These are phyloP conservation scores for Spathaspora passalidarum DNA, from an alignment of 805 yeast species.

Conservation along the genomic window DNA sequence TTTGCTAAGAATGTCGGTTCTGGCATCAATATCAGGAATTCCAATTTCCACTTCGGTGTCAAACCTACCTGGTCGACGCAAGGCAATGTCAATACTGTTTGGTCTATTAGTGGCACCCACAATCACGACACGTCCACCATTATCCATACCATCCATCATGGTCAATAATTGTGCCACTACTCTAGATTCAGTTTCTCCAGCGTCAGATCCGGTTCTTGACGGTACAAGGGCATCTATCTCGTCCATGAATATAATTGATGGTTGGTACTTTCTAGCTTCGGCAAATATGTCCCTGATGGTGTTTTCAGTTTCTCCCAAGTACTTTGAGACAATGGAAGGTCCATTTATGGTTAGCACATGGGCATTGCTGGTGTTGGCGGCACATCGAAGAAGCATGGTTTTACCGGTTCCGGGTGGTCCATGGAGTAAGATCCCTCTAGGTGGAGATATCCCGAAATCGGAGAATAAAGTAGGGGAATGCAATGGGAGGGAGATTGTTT, in stretches of 20 bases:
- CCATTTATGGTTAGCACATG: slow-evolving; percentile 87
- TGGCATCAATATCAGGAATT: slow-evolving; percentile 82
- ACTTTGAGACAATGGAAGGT: slow-evolving; percentile 88
- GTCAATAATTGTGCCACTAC: slow-evolving; percentile 87
- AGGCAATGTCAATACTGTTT: slow-evolving; percentile 63
- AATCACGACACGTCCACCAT: slow-evolving; percentile 60
- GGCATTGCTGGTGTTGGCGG: slow-evolving; percentile 64
- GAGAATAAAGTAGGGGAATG: slow-evolving; percentile 72
- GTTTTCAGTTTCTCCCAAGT: slow-evolving; percentile 90
- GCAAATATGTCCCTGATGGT: slow-evolving; percentile 76
- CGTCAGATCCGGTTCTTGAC: slow-evolving; percentile 73
- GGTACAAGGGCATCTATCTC: slow-evolving; percentile 94
- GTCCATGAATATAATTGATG: slow-evolving; percentile 84
- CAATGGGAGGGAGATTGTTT: slow-evolving; percentile 77
- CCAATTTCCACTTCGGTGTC: slow-evolving; percentile 90
- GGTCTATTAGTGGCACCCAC: slow-evolving; percentile 77
- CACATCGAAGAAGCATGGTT: slow-evolving; percentile 81
- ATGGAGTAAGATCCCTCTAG: slow-evolving; percentile 87
- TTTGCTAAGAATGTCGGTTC: slow-evolving; percentile 67
- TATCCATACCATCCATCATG: slow-evolving; percentile 75
- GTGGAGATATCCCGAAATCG: slow-evolving; percentile 87
- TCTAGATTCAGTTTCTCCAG: slow-evolving; percentile 87
- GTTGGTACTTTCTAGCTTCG: slow-evolving; percentile 85
- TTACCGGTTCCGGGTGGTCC: slow-evolving; percentile 99
- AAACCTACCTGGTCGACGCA: slow-evolving; percentile 84